Base-by-base conservation (phyloP, 768 basidiomycete species). In the Leccinum subgranulosum region DNA sequence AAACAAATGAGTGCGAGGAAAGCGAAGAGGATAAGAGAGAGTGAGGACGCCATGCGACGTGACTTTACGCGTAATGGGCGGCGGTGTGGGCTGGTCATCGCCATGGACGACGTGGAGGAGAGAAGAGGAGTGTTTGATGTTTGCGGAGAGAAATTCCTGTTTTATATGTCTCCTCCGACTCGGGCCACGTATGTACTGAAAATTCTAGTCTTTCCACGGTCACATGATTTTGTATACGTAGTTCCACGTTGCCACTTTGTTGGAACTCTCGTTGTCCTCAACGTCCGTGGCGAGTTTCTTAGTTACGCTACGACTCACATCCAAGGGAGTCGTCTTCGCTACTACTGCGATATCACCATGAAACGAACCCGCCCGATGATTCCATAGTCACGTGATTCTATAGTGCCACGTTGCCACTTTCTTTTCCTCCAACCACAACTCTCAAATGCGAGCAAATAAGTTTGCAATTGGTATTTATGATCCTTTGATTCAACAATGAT, bases 1-100 rank as follows among this genome's bases (percentile, higher is more conserved):
- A 93, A 76, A 70, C 83, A 85, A 70, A 92, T 69, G 69, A 94
- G 66, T 56, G 92, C 88, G 60, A 92, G 63, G 73, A 91, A 73
- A 66, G 83, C 76, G 74, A 90, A 72, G 62, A 86, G 71, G 57
- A 79, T 19, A 61, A 88, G 61, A 49, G 86, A 86, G 65, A 89
- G 75, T 60, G 85, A 82, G 55, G 85, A 85, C 56, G 70, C 70
- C 67, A 77, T 67, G 63, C 77, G 79, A 71, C 80, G 78, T 69
- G 84, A 81, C 72, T 81, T 81, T 53, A 78, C 71, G 77, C 84
- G 83, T 67, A 83, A 80, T 66, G 84, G 82, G 63, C 77, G 78
- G 57, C 69, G 53, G 34, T 15, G 67, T 56, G 65, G 62, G 27
- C 57, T 55, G 48, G 70, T 69, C 70, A 69, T 71, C 68, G 52